Conservation (phyloP, 2,329 filamentous ascomycete species). For the Alternaria arbusti region DNA sequence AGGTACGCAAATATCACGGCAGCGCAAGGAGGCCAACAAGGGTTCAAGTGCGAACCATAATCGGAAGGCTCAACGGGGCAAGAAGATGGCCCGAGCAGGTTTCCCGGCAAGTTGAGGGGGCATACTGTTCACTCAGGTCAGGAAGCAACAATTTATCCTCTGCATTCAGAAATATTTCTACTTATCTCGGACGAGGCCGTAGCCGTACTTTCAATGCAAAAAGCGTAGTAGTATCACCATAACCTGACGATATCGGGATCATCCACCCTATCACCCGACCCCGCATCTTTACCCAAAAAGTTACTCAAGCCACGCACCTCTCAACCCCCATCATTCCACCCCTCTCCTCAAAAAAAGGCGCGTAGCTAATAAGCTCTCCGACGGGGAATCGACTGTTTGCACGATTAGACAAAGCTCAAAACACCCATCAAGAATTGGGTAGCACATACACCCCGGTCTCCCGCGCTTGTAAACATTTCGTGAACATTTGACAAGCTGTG, state of each 20-base stretch:
- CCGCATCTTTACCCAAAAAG: not conserved
- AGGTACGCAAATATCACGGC: constrained; percentile 72
- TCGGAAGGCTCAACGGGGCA: constrained; percentile 72
- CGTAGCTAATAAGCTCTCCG: not conserved
- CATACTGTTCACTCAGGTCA: not conserved
- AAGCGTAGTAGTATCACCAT: not conserved
- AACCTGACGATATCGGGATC: not conserved
- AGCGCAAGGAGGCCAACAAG: constrained; percentile 83
- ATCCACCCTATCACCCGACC: not conserved
- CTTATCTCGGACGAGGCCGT: not conserved
- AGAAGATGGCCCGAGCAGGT: constrained; percentile 66
- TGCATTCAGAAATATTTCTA: not conserved
- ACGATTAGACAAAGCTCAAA: not conserved
- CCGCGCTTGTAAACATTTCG: not conserved
- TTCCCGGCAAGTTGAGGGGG: constrained; percentile 44
- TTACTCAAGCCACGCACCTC: not conserved
- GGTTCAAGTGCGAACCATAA: constrained; percentile 85
- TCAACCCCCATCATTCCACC: not conserved
- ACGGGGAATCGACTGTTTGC: constrained; percentile 5
- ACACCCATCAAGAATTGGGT: too few relatives aligned
- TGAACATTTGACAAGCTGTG: not conserved
- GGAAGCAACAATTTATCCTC: not conserved
- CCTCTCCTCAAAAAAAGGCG: not conserved
- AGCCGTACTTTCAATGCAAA: not conserved
- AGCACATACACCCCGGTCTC: constrained; percentile 6